Evolutionary conservation across 2,329 filamentous ascomycete genomes (phyloP).

Genomic region (Cladobotryum protrusum): DNA sequence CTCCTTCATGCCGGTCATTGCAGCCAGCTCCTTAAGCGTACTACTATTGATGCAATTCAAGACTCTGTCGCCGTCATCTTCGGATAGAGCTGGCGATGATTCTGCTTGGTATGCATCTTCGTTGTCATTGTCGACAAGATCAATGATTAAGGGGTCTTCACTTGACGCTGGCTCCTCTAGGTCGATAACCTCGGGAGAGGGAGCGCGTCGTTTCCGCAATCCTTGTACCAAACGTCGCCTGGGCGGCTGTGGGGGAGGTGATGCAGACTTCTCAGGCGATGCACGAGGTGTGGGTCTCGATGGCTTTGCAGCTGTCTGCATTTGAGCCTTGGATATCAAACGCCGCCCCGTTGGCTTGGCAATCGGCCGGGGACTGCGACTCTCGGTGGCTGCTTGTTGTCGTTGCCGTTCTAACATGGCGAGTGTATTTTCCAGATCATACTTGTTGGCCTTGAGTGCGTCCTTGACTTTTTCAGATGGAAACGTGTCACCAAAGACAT

Average conservation of each 20-base stretch:
- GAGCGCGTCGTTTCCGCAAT: conserved; percentile 20
- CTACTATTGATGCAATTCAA: conserved; percentile 81
- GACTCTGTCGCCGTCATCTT: conserved; percentile 42
- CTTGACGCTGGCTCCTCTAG: conserved; percentile 23
- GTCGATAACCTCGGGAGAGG: conserved; percentile 18
- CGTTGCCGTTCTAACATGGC: conserved; percentile 21
- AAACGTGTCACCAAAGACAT: conserved; percentile 27
- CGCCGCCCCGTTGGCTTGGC: conserved; percentile 22
- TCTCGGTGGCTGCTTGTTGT: too few relatives aligned
- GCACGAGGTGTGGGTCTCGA: background rate
- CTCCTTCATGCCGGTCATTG: conserved; percentile 70
- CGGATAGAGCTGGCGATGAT: conserved; percentile 20
- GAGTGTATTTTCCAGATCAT: conserved; percentile 32
- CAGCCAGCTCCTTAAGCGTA: conserved; percentile 66
- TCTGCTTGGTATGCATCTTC: conserved; percentile 36
- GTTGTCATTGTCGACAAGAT: conserved; percentile 34
- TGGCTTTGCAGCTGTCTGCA: conserved; percentile 15
- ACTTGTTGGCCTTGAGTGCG: conserved; percentile 25
- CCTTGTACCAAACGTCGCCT: conserved; percentile 34
- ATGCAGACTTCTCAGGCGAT: background rate
- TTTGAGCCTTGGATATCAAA: conserved; percentile 25
- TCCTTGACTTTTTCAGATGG: conserved; percentile 26
- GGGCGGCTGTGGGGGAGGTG: conserved; percentile 22
- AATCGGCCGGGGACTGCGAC: background rate
- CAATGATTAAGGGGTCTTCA: conserved; percentile 29